Conservation (phyloP, 2,329 filamentous ascomycete species). For the Sarocladiaceae sp. region DNA sequence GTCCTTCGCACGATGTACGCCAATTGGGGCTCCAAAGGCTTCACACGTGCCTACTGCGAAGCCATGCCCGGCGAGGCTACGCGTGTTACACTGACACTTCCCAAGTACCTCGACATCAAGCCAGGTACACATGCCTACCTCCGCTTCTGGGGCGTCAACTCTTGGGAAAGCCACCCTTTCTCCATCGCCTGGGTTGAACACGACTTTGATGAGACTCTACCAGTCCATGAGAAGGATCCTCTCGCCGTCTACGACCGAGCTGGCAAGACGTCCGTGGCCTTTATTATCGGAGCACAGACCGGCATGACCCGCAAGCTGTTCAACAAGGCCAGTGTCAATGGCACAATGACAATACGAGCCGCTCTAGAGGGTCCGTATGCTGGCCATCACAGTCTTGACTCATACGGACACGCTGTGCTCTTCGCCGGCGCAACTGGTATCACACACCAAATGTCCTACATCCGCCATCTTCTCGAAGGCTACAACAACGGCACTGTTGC, state of each 20-base stretch:
- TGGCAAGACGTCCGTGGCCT: constrained; percentile 60
- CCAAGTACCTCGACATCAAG: constrained; percentile 60
- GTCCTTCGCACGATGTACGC: constrained; percentile 59
- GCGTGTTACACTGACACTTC: constrained; percentile 66
- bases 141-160: constrained; percentile 60
- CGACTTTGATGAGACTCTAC: constrained; percentile 33
- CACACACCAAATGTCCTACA: constrained; percentile 88
- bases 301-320: constrained; percentile 84
- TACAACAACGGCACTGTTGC: constrained; percentile 69
- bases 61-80: constrained; percentile 65
- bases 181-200: constrained; percentile 72
- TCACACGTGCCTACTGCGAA: constrained; percentile 63
- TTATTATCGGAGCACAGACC: constrained; percentile 82
- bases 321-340: constrained; percentile 49
- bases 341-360: constrained; percentile 60
- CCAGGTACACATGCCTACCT: constrained; percentile 74
- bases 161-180: constrained; percentile 75
- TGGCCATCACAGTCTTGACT: constrained; percentile 78
- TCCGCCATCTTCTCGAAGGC: constrained; percentile 70
- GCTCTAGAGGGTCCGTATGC: constrained; percentile 89
- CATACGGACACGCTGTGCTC: constrained; percentile 86
- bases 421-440: constrained; percentile 93
- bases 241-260: constrained; percentile 35
- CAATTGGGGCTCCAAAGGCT: constrained; percentile 57
- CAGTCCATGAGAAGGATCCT: constrained; percentile 37